Base-by-base conservation (phyloP, 208 protist genomes). In the Trypanosoma theileri region DNA sequence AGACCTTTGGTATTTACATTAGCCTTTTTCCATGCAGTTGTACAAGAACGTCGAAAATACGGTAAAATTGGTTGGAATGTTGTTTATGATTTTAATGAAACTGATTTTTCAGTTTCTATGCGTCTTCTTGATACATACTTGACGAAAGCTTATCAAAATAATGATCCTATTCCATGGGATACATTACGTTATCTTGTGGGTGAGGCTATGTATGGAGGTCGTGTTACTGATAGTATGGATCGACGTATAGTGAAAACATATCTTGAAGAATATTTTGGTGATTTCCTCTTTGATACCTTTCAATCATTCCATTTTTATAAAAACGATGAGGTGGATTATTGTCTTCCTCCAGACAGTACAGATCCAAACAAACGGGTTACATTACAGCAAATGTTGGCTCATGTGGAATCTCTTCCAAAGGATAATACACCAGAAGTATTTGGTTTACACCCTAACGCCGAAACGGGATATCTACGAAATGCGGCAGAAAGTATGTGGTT, bases 51-150 rank as follows among this genome's bases (percentile, higher is more conserved):
- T 35, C 87, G 96, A 51, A 98, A 98, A 86, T 99, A 98, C 82
- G 97, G 97, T 68, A 98, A 98, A 84, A 95, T 98, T 69, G 98
- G 98, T 22, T 99, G 98, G 98, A 99, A 99, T 80, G 97, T 99
- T 53, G 59, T 91, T 7, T 99, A 99, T 78, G 98, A 99, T 81
- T 99, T 99, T 86, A 99, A 99, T 87, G 97, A 99, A 77, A 99
- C 97, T 13, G 98, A 99, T 80, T 99, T 99, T 80, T 88, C 85
- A 21, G 93, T 99, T 13, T 99, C 97, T n/a, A 91, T 99, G 80
- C 83, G 85, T 42, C 81, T 99, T 17, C 68, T 99, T 10, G 85
- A 94, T 61, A 99, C 97, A 53, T 99, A 99, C 74, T 77, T 99
- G 24, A 98, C 90, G 40, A 99, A 99, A 83, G 97, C 98, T 4